Percentiles rank a stretch among this genome's conserved stretches.
Conservation (phyloP, 768 basidiomycete species). For the Coprinopsis cinerea region DNA sequence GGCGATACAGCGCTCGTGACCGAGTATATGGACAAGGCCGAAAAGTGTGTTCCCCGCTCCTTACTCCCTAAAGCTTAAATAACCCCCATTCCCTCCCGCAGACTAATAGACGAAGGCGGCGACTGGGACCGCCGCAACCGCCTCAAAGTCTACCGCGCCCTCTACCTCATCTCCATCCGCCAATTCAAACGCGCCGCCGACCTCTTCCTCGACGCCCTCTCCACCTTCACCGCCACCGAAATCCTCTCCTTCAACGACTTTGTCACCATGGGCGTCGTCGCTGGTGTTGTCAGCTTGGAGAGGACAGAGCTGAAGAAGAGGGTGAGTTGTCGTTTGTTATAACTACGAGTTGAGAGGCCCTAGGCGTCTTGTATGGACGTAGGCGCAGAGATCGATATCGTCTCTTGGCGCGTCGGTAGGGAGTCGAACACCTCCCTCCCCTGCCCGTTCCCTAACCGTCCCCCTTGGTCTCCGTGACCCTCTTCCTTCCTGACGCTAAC, state of each 20-base stretch:
- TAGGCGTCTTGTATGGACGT: not conserved
- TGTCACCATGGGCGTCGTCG: slow-evolving; percentile 77
- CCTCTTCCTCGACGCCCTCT: slow-evolving; percentile 84
- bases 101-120: slow-evolving; percentile 89
- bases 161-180: slow-evolving; percentile 82
- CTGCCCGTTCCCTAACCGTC: too few relatives aligned
- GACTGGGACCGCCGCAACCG: slow-evolving; percentile 98
- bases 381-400: too few relatives aligned
- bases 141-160: slow-evolving; percentile 90
- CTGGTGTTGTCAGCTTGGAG: slow-evolving; percentile 68
- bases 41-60: slow-evolving; percentile 58
- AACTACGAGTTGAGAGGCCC: not conserved
- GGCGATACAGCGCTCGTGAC: slow-evolving; percentile 68
- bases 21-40: slow-evolving; percentile 69
- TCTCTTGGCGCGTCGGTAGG: too few relatives aligned
- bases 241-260: slow-evolving; percentile 86
- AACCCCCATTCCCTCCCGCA: slow-evolving; percentile 22
- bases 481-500: not conserved
- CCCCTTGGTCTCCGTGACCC: too few relatives aligned
- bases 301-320: slow-evolving; percentile 90
- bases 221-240: slow-evolving; percentile 92
- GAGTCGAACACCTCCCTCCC: too few relatives aligned
- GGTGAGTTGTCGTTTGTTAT: slow-evolving; percentile 32
- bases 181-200: slow-evolving; percentile 86
- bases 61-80: not conserved